Conservation (phyloP, 2,329 filamentous ascomycete genomes). For the Pseudogymnoascus sp. region DNA sequence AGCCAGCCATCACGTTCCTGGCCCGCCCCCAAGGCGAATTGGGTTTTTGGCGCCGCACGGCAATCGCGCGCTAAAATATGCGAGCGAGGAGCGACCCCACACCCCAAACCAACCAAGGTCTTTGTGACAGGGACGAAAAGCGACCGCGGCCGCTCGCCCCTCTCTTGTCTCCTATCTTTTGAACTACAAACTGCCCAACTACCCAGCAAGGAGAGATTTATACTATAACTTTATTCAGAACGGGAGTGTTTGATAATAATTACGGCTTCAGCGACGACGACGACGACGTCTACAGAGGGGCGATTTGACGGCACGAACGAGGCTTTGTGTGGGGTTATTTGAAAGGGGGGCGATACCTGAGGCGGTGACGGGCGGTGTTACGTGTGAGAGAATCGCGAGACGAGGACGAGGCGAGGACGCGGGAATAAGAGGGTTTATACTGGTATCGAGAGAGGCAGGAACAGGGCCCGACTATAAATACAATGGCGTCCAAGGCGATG, state of each 20-base stretch:
- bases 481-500: conserved; percentile 66
- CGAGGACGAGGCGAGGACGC: not conserved
- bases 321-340: not conserved
- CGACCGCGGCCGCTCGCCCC: not conserved
- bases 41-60: not conserved
- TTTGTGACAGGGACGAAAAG: not conserved
- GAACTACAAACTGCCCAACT: not conserved
- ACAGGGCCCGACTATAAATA: not conserved
- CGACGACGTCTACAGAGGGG: not conserved
- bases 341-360: not conserved
- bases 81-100: not conserved
- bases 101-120: not conserved
- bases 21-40: not conserved
- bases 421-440: not conserved
- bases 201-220: not conserved
- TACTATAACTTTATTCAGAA: not conserved
- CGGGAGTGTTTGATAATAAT: not conserved
- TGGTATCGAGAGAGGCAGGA: not conserved
- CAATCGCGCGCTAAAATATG: not conserved
- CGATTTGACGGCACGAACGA: not conserved
- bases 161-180: not conserved
- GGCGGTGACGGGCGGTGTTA: not conserved
- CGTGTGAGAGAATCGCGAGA: not conserved
- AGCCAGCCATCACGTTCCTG: not conserved
- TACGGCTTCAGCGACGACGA: not conserved